Conservation (phyloP, 2,329 filamentous ascomycete species). For the Neonectria punicea region DNA sequence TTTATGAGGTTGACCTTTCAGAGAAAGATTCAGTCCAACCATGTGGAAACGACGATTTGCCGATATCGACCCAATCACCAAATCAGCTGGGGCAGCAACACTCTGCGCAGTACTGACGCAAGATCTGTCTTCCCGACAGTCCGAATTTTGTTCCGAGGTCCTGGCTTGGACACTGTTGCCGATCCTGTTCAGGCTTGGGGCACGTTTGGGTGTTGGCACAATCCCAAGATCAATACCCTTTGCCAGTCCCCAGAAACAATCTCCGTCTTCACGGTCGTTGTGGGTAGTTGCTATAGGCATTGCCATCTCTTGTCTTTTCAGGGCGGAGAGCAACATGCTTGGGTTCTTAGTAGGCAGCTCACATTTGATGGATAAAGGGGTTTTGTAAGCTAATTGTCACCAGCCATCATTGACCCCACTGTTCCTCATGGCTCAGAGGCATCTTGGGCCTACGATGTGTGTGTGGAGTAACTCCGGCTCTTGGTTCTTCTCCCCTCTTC, state of each 20-base stretch:
- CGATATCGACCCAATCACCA: neutral
- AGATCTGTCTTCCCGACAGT: neutral
- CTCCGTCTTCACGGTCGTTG: neutral
- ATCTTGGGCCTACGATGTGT: neutral
- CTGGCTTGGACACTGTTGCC: neutral
- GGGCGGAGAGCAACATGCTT: neutral
- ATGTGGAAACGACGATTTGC: neutral
- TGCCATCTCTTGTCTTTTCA: neutral
- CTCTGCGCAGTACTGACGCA: neutral
- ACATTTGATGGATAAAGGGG: neutral
- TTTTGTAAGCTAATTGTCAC: neutral
- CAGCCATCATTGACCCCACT: slow-evolving; percentile 41
- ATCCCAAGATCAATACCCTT: neutral
- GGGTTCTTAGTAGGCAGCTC: slow-evolving; percentile 24
- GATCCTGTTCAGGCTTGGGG: neutral
- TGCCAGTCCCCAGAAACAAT: neutral
- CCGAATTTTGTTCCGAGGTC: slow-evolving; percentile 2
- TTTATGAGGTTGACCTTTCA: neutral
- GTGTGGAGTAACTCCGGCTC: neutral
- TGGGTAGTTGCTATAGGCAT: slow-evolving; percentile 3
- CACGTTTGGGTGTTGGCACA: neutral
- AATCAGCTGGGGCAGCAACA: neutral
- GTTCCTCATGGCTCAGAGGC: slow-evolving; percentile 26
- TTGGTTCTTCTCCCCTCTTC: neutral
- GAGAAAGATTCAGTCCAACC: neutral